Conservation (phyloP, 2,329 filamentous ascomycete species). For the Aspergillus tanneri region DNA sequence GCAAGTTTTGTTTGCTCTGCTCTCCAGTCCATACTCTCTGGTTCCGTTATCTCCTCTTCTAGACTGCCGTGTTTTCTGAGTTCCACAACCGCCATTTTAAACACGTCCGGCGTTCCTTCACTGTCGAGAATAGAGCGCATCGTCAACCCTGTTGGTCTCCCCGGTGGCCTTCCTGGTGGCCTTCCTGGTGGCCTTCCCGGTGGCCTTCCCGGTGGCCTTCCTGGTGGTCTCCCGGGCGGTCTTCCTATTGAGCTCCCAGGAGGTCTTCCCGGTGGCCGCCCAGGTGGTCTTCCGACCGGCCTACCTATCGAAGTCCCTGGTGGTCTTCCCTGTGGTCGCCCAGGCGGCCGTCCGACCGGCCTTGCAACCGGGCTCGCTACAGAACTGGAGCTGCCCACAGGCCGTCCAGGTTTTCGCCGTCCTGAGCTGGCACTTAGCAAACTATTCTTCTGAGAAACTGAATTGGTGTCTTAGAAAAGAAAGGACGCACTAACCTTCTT, state of each 20-base stretch:
- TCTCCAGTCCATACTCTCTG: conserved; percentile 57
- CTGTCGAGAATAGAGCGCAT: conserved; percentile 37
- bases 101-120: conserved; percentile 57
- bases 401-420: conserved; percentile 2
- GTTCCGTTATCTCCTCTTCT: conserved; percentile 51
- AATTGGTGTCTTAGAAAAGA: not conserved
- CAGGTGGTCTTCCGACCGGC: conserved; percentile 4
- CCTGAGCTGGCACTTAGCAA: not conserved
- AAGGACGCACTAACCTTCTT: conserved; percentile 10
- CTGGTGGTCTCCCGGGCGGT: conserved; percentile 4
- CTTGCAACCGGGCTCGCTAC: too few species aligned
- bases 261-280: conserved; percentile 8
- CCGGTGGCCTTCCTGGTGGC: conserved; percentile 10
- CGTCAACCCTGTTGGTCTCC: conserved; percentile 7
- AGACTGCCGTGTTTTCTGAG: conserved; percentile 44
- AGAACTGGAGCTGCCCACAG: conserved; percentile 2
- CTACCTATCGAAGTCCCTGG: not conserved
- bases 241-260: conserved; percentile 11
- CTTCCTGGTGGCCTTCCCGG: conserved; percentile 7
- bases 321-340: conserved; percentile 7
- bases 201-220: conserved; percentile 15
- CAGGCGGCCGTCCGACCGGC: not conserved
- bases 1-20: conserved; percentile 48
- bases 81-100: conserved; percentile 50
- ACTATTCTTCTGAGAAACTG: not conserved